Evolutionary conservation across 148 eudicot species (phyloP).

Genomic region (Cornus florida): DNA sequence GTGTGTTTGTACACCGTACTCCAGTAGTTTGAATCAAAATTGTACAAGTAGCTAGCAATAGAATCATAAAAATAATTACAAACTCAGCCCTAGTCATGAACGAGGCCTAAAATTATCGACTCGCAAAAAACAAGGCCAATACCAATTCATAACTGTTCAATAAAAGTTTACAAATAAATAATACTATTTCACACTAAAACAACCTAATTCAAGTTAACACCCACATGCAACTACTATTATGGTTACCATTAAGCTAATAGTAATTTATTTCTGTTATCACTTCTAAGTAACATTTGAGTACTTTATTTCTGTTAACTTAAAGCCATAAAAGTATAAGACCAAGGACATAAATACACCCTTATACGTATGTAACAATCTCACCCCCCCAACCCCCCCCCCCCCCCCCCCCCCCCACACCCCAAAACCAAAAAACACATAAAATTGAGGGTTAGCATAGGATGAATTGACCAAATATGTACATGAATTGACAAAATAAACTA

Average conservation of each 20-base stretch:
- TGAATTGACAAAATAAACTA: not conserved
- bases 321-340: too few relatives aligned
- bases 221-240: not conserved
- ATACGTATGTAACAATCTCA: too few relatives aligned
- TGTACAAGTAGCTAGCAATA: slow-evolving; percentile 76
- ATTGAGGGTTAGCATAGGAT: not conserved
- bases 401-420: too few relatives aligned
- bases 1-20: slow-evolving; percentile 88
- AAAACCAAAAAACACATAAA: too few relatives aligned
- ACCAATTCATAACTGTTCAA: not conserved
- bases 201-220: not conserved
- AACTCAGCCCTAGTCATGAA: not conserved
- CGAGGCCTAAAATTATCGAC: not conserved
- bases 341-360: too few relatives aligned
- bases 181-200: not conserved
- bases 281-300: too few relatives aligned
- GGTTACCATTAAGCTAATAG: not conserved
- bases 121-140: not conserved
- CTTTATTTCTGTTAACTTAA: too few relatives aligned
- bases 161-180: not conserved
- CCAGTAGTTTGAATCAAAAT: slow-evolving; percentile 84
- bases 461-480: not conserved
- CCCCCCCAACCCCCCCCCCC: too few relatives aligned
- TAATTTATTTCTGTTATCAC: not conserved
- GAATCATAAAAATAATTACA: slow-evolving; percentile 1